Conservation (phyloP, 768 basidiomycete species). For the Postia placenta region DNA sequence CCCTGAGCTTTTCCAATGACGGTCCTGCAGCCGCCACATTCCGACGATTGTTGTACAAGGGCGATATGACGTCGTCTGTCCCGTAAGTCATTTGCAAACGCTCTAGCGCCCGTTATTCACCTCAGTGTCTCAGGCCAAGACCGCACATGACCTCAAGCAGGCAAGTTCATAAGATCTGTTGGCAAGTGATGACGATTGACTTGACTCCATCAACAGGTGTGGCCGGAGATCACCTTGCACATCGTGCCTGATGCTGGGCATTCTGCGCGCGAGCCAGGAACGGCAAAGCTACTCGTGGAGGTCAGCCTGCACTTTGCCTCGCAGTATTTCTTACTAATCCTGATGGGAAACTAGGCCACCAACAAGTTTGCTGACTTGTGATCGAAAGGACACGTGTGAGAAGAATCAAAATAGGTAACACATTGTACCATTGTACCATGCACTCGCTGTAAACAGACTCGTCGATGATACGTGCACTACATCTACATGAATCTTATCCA, state of each 20-base stretch:
- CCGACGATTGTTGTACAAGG: constrained; percentile 81
- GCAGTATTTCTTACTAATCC: not conserved
- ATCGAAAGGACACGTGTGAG: not conserved
- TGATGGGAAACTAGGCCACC: constrained; percentile 28
- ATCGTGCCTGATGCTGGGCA: constrained; percentile 87
- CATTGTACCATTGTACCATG: too few relatives aligned
- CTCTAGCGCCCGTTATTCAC: not conserved
- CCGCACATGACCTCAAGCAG: constrained; percentile 78
- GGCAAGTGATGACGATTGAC: not conserved
- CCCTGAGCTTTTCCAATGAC: not conserved
- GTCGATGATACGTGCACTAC: too few relatives aligned
- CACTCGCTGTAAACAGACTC: too few relatives aligned
- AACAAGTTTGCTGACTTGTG: constrained; percentile 37
- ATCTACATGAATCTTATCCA: too few relatives aligned
- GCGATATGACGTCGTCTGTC: constrained; percentile 86
- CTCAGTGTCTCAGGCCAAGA: constrained; percentile 48
- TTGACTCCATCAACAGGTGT: constrained; percentile 35
- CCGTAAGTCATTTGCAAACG: constrained; percentile 39
- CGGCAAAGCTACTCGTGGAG: constrained; percentile 62
- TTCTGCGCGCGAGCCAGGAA: constrained; percentile 72
- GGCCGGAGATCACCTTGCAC: constrained; percentile 72
- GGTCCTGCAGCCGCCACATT: constrained; percentile 65
- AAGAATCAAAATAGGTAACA: not conserved
- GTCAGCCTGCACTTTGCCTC: constrained; percentile 29
- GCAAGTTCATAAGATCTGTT: constrained; percentile 17